Conservation (phyloP, 2,329 filamentous ascomycete genomes). For the Paecilomyces sp. region DNA sequence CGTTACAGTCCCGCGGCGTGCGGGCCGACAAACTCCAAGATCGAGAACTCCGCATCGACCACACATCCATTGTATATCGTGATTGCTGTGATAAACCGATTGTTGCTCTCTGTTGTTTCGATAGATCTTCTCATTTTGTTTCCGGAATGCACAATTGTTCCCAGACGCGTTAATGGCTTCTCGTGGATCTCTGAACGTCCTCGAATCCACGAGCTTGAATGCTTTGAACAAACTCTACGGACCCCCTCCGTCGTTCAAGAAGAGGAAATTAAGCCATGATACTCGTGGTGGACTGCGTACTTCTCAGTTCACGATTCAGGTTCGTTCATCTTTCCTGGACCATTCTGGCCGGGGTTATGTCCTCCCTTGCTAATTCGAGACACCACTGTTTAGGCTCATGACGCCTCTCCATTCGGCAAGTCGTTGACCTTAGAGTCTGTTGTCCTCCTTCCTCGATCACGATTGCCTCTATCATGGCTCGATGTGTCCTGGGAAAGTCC, state of each 20-base stretch:
- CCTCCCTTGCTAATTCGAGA: neutral
- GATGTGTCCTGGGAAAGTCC: constrained; percentile 20
- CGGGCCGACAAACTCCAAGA: neutral
- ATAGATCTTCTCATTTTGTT: neutral
- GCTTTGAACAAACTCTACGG: constrained; percentile 24
- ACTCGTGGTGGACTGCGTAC: constrained; percentile 11
- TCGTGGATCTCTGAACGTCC: constrained; percentile 19
- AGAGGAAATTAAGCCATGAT: constrained; percentile 23
- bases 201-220: constrained; percentile 26
- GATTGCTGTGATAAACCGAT: neutral
- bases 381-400: constrained; percentile 21
- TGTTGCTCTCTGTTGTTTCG: neutral
- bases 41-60: neutral
- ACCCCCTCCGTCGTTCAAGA: constrained; percentile 20
- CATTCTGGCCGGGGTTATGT: neutral
- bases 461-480: constrained; percentile 33
- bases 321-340: constrained; percentile 10
- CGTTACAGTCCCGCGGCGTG: neutral
- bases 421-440: constrained; percentile 29
- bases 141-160: constrained; percentile 16
- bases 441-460: constrained; percentile 26
- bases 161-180: constrained; percentile 30
- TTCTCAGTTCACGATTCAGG: constrained; percentile 21
- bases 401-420: constrained; percentile 26
- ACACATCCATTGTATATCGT: neutral